Evolutionary conservation across 345 rosid species (phyloP).

Genomic region (Heritiera littoralis): DNA sequence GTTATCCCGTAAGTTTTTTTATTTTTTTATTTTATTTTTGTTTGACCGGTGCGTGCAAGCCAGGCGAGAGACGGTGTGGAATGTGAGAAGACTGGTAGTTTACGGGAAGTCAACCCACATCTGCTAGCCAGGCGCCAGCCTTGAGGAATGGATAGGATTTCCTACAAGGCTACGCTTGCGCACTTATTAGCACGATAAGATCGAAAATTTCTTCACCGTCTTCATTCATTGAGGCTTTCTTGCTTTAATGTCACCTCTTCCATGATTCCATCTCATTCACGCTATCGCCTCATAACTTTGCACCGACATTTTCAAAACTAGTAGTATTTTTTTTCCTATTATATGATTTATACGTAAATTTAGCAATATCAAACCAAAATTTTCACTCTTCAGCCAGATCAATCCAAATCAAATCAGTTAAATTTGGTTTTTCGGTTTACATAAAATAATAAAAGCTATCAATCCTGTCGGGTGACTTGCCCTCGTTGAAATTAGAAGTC

Average conservation of each 20-base stretch:
- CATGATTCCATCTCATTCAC: background rate
- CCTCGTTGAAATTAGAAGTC: too few species aligned
- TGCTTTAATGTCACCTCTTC: background rate
- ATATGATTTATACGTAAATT: too few species aligned
- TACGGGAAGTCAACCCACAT: background rate
- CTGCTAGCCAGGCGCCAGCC: background rate
- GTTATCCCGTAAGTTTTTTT: too few species aligned
- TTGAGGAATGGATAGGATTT: background rate
- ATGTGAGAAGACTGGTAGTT: slow-evolving; percentile 9
- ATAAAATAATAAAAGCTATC: too few species aligned
- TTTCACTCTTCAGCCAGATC: too few species aligned
- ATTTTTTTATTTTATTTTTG: too few species aligned
- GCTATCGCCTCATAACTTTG: background rate
- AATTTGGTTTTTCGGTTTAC: too few species aligned
- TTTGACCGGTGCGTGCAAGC: background rate
- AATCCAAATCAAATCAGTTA: too few species aligned
- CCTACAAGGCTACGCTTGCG: slow-evolving; percentile 1
- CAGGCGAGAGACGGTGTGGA: background rate
- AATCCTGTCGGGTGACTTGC: too few species aligned
- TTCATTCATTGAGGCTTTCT: background rate
- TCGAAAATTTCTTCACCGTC: background rate
- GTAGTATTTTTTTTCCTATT: background rate
- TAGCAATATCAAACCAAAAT: too few species aligned
- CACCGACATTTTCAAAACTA: background rate
- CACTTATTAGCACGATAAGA: background rate